Evolutionary conservation across 257 asterid genomes (phyloP).

Genomic region (Solanum infundibuliforme): DNA sequence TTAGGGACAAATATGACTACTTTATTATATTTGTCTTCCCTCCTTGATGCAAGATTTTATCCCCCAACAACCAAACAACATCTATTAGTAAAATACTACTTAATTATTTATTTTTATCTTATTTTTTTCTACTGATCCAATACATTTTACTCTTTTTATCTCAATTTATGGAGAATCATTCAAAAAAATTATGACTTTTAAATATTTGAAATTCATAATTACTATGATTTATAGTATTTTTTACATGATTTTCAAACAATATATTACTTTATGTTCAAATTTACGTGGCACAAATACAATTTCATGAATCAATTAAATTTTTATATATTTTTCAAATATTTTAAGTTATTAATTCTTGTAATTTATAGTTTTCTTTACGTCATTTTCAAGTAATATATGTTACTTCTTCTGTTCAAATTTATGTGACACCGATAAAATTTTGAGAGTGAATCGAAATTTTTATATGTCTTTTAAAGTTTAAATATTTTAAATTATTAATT

Average conservation of each 20-base stretch:
- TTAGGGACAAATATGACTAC: not conserved
- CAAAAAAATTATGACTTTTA: not conserved
- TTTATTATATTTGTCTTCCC: not conserved
- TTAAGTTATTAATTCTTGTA: not conserved
- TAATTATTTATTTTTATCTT: too few relatives aligned
- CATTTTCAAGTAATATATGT: too few relatives aligned
- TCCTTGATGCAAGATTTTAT: not conserved
- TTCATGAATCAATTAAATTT: not conserved
- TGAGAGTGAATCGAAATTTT: not conserved
- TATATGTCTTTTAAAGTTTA: too few relatives aligned
- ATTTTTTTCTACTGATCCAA: not conserved
- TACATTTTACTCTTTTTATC: not conserved
- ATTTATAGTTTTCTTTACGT: not conserved
- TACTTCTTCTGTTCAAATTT: not conserved
- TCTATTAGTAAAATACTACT: not conserved
- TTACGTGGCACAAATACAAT: not conserved
- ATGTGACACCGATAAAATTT: not conserved
- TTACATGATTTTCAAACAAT: too few relatives aligned
- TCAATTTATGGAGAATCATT: not conserved
- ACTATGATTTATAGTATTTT: too few relatives aligned
- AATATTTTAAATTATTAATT: too few relatives aligned
- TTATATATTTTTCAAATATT: too few relatives aligned
- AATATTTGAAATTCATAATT: not conserved
- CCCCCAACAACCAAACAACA: not conserved
- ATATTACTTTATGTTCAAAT: not conserved